A percentile compares a stretch with the other conserved stretches of the same genome.
phyloP scores from a whole-genome alignment of 345 rosid species.

The Sisymbrium altissimum region DNA sequence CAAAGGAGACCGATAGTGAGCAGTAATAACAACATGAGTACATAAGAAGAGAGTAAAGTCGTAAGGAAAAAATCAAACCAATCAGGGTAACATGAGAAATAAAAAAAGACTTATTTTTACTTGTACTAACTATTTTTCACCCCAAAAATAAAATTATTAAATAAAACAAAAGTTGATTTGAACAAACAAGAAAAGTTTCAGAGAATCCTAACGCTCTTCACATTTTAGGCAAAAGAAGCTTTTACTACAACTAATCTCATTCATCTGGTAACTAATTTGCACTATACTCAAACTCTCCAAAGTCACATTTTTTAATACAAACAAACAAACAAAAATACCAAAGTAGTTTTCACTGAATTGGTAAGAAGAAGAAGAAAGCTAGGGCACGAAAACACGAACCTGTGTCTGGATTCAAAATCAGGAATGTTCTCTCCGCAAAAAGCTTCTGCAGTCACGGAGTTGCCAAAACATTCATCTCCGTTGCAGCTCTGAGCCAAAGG shows the following conservation, averaged over 20 bases:
- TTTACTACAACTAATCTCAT: too few relatives aligned
- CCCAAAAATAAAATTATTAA: not conserved
- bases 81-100: not conserved
- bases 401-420: slow-evolving; percentile 47
- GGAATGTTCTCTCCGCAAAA: slow-evolving; percentile 50
- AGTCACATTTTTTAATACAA: not conserved
- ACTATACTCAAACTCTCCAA: not conserved
- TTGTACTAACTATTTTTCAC: slow-evolving; percentile 3
- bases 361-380: slow-evolving; percentile 17
- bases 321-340: not conserved
- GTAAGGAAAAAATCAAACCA: not conserved
- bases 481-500: slow-evolving; percentile 4
- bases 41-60: slow-evolving; percentile 28
- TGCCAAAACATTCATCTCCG: slow-evolving; percentile 10
- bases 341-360: not conserved
- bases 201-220: not conserved
- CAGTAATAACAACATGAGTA: not conserved
- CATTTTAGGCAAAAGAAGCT: not conserved
- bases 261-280: too few relatives aligned
- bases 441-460: slow-evolving; percentile 31
- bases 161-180: not conserved
- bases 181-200: not conserved
- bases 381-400: slow-evolving; percentile 35
- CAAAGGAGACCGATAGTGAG: slow-evolving; percentile 3
- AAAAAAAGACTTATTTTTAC: not conserved